Base-by-base conservation (phyloP, 2,329 filamentous ascomycete genomes). In the Cladophialophora carrionii region DNA sequence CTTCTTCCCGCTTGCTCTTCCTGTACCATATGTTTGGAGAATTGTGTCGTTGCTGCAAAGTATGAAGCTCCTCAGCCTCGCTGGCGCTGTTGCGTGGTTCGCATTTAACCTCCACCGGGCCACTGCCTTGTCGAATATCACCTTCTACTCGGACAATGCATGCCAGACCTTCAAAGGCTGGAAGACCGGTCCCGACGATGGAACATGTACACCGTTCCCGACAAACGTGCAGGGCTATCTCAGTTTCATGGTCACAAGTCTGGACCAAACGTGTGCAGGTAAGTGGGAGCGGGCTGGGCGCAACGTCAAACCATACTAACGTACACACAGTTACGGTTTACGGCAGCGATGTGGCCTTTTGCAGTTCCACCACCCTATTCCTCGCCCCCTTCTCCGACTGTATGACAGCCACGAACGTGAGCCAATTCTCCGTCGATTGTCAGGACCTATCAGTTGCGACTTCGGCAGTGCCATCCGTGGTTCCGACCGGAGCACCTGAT, bases 381-480 rank as follows among this genome's bases (percentile, higher is more conserved):
- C 43, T 63, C n/a, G 59, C 59, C 34, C 46, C 64, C 12, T 63
- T 66, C 49, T 43, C 54, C 24, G 32, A 59, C n/a, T 66, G 64
- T 52, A 54, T 66, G 34, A 63, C 59, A 8, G 41, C 62, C 22
- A 58, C 37, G 8, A 66, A 56, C 43, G 64, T 66, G 49, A 66
- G 61, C 34, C 64, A 66, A 56, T 66, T 66, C 49, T 66, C 64
- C 4, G 64, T 66, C 59, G 64, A 66, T 37, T 66, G 64, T 51
- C 64, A 66, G 48, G 55, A 62, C 46, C 57, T 63, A 22, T 60
- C 64, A 24, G 55, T 59, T 10, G 64, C 64, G 12, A 66, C 56
- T n/a, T 62, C 63, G 1, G 59, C 52, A 22, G 32, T 34, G 22
- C 63, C 63, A 6, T 57, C 60, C 1, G 49, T 65, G 17, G 61